A percentile compares a stretch with the other conserved stretches of the same genome.
phyloP scores from a whole-genome alignment of 2,329 filamentous ascomycete genomes.

The Monosporascus sp. region DNA sequence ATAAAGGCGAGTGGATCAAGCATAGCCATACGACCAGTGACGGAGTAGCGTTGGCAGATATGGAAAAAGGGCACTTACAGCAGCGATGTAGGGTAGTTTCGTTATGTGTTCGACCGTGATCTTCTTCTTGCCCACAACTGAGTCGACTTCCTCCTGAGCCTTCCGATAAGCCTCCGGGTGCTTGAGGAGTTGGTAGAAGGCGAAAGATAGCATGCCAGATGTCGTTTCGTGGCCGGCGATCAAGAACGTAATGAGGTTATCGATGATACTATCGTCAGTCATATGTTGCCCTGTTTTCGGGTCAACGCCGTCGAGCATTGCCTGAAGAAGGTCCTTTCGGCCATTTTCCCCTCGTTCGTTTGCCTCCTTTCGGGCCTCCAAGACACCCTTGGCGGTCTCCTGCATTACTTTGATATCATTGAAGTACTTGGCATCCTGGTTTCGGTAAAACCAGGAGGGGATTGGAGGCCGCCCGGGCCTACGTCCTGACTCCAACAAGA shows the following conservation, averaged over 20 bases:
- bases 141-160: constrained; percentile 63
- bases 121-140: constrained; percentile 52
- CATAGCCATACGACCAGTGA: background rate
- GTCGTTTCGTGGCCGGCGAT: constrained; percentile 71
- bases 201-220: constrained; percentile 59
- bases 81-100: constrained; percentile 61
- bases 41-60: background rate
- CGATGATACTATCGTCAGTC: constrained; percentile 55
- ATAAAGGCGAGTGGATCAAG: background rate
- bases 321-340: constrained; percentile 62
- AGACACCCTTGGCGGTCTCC: constrained; percentile 52
- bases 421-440: constrained; percentile 44
- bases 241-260: constrained; percentile 70
- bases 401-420: constrained; percentile 51
- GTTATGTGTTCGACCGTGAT: constrained; percentile 57
- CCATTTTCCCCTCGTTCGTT: constrained; percentile 24
- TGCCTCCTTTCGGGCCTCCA: constrained; percentile 51
- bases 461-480: constrained; percentile 43
- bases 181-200: constrained; percentile 60
- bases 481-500: constrained; percentile 51
- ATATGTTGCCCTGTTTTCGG: constrained; percentile 62
- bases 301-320: constrained; percentile 65
- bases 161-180: constrained; percentile 54
- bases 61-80: constrained; percentile 28
- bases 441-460: constrained; percentile 43